Evolutionary conservation across 2,329 filamentous ascomycete genomes (phyloP).

Genomic region (Alternaria gansuensis): DNA sequence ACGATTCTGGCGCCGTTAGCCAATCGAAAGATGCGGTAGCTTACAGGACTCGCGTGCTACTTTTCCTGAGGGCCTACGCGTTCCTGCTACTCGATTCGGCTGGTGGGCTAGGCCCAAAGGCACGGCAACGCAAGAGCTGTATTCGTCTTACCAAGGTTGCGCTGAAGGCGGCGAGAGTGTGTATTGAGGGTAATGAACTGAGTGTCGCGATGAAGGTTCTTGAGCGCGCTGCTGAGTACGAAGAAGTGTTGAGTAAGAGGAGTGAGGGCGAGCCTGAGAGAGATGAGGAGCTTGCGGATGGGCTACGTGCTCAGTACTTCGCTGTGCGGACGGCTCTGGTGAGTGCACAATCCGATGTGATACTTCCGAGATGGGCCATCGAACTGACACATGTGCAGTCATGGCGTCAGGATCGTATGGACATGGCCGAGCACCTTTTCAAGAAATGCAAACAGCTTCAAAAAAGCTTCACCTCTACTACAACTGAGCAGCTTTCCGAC

Average conservation of each 20-base stretch:
- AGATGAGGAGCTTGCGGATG: slow-evolving; percentile 43
- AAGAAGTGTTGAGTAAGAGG: slow-evolving; percentile 37
- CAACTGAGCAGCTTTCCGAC: slow-evolving; percentile 71
- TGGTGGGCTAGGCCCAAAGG: slow-evolving; percentile 31
- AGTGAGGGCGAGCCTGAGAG: slow-evolving; percentile 34
- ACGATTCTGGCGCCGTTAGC: slow-evolving; percentile 15
- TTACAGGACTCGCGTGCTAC: slow-evolving; percentile 33
- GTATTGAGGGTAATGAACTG: slow-evolving; percentile 67
- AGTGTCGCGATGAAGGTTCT: slow-evolving; percentile 69
- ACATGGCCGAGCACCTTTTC: slow-evolving; percentile 83
- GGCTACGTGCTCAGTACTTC: slow-evolving; percentile 69
- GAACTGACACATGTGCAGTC: slow-evolving; percentile 59
- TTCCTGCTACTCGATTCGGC: slow-evolving; percentile 71
- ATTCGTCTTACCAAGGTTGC: slow-evolving; percentile 72
- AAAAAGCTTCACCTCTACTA: slow-evolving; percentile 57
- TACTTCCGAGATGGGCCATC: too few species aligned
- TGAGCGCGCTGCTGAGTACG: slow-evolving; percentile 68
- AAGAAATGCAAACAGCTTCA: slow-evolving; percentile 61
- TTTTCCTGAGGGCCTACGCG: slow-evolving; percentile 64
- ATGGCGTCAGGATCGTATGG: slow-evolving; percentile 76
- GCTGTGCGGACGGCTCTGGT: slow-evolving; percentile 73
- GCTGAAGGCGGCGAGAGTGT: slow-evolving; percentile 70
- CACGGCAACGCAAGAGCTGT: slow-evolving; percentile 38
- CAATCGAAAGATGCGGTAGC: slow-evolving; percentile 47
- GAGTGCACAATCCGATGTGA: slow-evolving; percentile 33